These are phyloP conservation scores for Psilocybe sp. DNA, from an alignment of 768 basidiomycete species.

Conservation along the genomic window DNA sequence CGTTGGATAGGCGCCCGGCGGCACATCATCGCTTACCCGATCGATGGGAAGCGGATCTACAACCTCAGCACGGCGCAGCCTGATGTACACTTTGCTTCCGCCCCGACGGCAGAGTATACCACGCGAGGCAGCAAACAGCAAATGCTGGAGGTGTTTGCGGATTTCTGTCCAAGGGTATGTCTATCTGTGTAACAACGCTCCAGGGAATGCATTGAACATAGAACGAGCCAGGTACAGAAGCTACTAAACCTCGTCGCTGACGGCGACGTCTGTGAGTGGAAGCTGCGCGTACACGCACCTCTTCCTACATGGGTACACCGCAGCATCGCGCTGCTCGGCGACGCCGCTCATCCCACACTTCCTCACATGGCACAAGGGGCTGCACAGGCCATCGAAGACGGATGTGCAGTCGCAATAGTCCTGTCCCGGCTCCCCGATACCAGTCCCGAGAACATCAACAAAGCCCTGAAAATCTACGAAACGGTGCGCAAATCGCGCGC, in stretches of 20 bases:
- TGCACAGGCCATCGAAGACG: slow-evolving; percentile 4
- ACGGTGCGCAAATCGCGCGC: slow-evolving; percentile 1
- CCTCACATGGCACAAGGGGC: slow-evolving; percentile 3
- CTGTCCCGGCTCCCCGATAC: slow-evolving; percentile 1
- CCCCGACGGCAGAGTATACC: slow-evolving; percentile 2
- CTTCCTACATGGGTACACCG: slow-evolving; percentile 2
- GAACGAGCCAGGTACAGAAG: slow-evolving; percentile 1
- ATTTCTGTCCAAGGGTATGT: slow-evolving; percentile 5
- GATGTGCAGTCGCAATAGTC: not conserved
- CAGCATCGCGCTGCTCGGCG: slow-evolving; percentile 1
- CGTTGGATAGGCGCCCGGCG: slow-evolving; percentile 5
- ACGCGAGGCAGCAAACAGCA: not conserved
- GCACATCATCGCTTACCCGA: slow-evolving; percentile 1
- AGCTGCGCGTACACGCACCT: slow-evolving; percentile 1
- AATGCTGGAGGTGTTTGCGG: slow-evolving; percentile 4
- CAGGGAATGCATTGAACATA: too few relatives aligned
- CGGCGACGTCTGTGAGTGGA: slow-evolving; percentile 6
- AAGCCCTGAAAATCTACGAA: not conserved
- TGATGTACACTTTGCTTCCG: slow-evolving; percentile 1
- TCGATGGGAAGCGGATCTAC: slow-evolving; percentile 1
- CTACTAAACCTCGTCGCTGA: slow-evolving; percentile 5
- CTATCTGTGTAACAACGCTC: too few relatives aligned
- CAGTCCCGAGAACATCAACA: not conserved
- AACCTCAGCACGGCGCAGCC: slow-evolving; percentile 4
- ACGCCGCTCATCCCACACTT: slow-evolving; percentile 5